A percentile compares a stretch with the other conserved stretches of the same genome.
phyloP scores from a whole-genome alignment of 2,329 filamentous ascomycete species.

The Ceratocystis eucalypticola region DNA sequence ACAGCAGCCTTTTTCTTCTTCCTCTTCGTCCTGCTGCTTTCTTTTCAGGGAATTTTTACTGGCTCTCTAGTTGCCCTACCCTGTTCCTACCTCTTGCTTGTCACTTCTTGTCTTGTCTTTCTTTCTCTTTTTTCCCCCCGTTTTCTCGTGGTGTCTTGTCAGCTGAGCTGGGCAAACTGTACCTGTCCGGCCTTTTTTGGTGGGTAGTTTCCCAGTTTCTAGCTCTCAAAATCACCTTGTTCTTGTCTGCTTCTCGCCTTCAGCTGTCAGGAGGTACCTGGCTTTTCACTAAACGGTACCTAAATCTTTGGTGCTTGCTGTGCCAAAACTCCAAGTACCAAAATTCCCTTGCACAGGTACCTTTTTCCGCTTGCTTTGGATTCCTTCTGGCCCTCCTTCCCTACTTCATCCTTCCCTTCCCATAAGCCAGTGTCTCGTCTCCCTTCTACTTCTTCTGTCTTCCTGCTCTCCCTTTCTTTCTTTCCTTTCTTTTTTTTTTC shows the following conservation, averaged over 20 bases:
- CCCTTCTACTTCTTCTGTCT: slow-evolving; percentile 11
- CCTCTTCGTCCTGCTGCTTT: not conserved
- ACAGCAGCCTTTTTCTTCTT: not conserved
- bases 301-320: not conserved
- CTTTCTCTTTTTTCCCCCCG: not conserved
- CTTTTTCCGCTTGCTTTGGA: not conserved
- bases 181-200: not conserved
- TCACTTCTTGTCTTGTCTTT: not conserved
- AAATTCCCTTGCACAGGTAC: not conserved
- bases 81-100: not conserved
- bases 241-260: not conserved
- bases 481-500: slow-evolving; percentile 12
- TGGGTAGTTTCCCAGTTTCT: slow-evolving; percentile 5
- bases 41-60: too few relatives aligned
- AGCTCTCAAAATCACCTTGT: not conserved
- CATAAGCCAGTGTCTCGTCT: not conserved
- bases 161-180: not conserved
- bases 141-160: not conserved
- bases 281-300: not conserved
- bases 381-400: slow-evolving; percentile 5
- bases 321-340: not conserved
- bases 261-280: not conserved
- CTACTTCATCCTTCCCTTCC: slow-evolving; percentile 1
- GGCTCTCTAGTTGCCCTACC: too few relatives aligned
- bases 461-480: slow-evolving; percentile 11